Evolutionary conservation across 2,329 filamentous ascomycete genomes (phyloP).

Genomic region (Myriosclerotinia duriaeana): DNA sequence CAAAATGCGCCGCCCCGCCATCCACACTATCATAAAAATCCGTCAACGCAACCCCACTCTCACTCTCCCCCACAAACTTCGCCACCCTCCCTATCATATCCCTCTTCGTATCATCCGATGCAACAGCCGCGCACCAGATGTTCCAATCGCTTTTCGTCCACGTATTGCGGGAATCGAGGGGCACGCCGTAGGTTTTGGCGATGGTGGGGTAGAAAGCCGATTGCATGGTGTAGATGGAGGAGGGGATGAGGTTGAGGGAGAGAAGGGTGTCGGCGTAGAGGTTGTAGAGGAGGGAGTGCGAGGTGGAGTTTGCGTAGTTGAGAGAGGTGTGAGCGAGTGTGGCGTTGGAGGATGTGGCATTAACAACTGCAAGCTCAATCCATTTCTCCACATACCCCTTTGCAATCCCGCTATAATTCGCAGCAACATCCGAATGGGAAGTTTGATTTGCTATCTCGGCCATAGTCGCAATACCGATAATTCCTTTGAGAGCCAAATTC

Average conservation of each 20-base stretch:
- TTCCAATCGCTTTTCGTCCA: constrained; percentile 70
- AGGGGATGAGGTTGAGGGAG: constrained; percentile 73
- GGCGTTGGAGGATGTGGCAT: constrained; percentile 50
- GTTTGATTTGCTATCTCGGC: constrained; percentile 64
- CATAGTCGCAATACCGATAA: constrained; percentile 81
- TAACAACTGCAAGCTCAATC: constrained; percentile 68
- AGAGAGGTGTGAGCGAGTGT: constrained; percentile 68
- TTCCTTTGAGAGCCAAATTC: constrained; percentile 80
- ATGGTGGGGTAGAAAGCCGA: constrained; percentile 72
- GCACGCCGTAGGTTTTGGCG: constrained; percentile 74
- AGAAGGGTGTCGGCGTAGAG: constrained; percentile 78
- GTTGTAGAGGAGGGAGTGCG: constrained; percentile 62
- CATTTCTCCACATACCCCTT: constrained; percentile 70
- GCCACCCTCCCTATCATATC: not conserved
- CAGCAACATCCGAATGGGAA: constrained; percentile 55
- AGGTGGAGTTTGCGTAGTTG: constrained; percentile 56
- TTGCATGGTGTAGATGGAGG: constrained; percentile 74
- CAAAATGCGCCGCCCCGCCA: not conserved
- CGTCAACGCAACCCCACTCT: not conserved
- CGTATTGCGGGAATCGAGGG: constrained; percentile 75
- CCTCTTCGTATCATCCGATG: not conserved
- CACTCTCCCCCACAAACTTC: not conserved
- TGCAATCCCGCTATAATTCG: constrained; percentile 60
- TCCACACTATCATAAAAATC: not conserved
- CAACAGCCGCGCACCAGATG: constrained; percentile 30